A percentile compares a stretch with the other conserved stretches of the same genome.
These are phyloP conservation scores for Capillidium heterosporum DNA, from an alignment of 371 early-diverging fungal species.

Conservation along the genomic window DNA sequence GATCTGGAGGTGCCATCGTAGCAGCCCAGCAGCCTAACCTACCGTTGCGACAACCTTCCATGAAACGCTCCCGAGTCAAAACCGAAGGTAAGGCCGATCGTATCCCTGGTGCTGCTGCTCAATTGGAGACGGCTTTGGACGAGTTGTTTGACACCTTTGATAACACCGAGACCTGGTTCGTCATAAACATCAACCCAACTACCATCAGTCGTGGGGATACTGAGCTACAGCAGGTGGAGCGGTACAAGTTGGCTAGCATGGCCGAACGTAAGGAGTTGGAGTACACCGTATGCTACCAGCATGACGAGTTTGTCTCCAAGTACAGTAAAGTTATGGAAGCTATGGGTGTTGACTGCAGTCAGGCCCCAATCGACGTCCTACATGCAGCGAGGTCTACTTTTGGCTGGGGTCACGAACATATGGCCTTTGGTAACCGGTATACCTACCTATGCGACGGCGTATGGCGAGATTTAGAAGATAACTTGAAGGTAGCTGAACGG, in stretches of 20 bases:
- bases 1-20: slow-evolving; percentile 44
- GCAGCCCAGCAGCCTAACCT: slow-evolving; percentile 31
- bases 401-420: slow-evolving; percentile 15
- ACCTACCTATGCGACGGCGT: slow-evolving; percentile 48
- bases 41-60: slow-evolving; percentile 22
- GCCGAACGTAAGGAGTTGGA: slow-evolving; percentile 29
- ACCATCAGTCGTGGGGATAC: slow-evolving; percentile 30
- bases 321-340: slow-evolving; percentile 20
- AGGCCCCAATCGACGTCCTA: slow-evolving; percentile 16
- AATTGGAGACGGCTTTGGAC: slow-evolving; percentile 52
- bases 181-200: slow-evolving; percentile 58
- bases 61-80: slow-evolving; percentile 6
- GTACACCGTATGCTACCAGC: slow-evolving; percentile 38
- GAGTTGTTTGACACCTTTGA: slow-evolving; percentile 60
- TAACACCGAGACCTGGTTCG: slow-evolving; percentile 72
- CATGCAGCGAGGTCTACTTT: slow-evolving; percentile 17
- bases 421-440: slow-evolving; percentile 31
- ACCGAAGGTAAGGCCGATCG: slow-evolving; percentile 9
- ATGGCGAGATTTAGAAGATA: slow-evolving; percentile 64
- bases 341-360: slow-evolving; percentile 17
- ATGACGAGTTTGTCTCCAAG: slow-evolving; percentile 39
- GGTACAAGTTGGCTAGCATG: slow-evolving; percentile 40
- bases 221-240: slow-evolving; percentile 40
- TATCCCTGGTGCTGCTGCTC: slow-evolving; percentile 28
- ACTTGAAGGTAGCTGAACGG: slow-evolving; percentile 49